Percentiles rank a stretch among this genome's conserved stretches.
These are phyloP conservation scores for Agaricus blazei DNA, from an alignment of 768 basidiomycete species.

Conservation along the genomic window DNA sequence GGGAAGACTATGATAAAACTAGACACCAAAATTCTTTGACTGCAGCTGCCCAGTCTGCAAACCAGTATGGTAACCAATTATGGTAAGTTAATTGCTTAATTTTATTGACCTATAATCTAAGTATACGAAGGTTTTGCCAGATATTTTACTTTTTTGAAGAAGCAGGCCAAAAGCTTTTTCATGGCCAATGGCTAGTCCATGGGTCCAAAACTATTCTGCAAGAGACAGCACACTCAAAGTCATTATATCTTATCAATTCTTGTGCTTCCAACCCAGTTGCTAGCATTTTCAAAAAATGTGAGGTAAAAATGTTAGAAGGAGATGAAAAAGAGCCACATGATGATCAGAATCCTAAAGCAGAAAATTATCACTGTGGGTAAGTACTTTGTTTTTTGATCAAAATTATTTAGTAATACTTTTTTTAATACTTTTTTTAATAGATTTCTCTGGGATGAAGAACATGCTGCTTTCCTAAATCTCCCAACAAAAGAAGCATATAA, in stretches of 20 bases:
- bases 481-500: conserved; percentile 26
- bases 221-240: conserved; percentile 59
- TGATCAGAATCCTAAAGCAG: conserved; percentile 28
- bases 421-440: conserved; percentile 24
- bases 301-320: conserved; percentile 35
- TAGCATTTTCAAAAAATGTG: conserved; percentile 55
- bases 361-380: conserved; percentile 58
- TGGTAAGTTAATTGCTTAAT: conserved; percentile 40
- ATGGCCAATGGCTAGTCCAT: conserved; percentile 70
- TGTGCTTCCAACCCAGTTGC: conserved; percentile 54
- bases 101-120: not conserved
- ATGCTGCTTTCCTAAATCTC: conserved; percentile 41
- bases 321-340: conserved; percentile 46
- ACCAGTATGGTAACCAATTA: conserved; percentile 48
- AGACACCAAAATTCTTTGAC: conserved; percentile 34
- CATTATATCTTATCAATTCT: conserved; percentile 47
- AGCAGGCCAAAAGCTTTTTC: conserved; percentile 43
- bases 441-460: conserved; percentile 44
- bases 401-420: not conserved
- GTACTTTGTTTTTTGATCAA: conserved; percentile 10
- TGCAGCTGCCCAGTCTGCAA: conserved; percentile 37
- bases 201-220: conserved; percentile 62
- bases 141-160: conserved; percentile 60
- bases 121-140: conserved; percentile 57
- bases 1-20: conserved; percentile 37